phyloP scores from a whole-genome alignment of 345 rosid species.

The Conringia planisiliqua region DNA sequence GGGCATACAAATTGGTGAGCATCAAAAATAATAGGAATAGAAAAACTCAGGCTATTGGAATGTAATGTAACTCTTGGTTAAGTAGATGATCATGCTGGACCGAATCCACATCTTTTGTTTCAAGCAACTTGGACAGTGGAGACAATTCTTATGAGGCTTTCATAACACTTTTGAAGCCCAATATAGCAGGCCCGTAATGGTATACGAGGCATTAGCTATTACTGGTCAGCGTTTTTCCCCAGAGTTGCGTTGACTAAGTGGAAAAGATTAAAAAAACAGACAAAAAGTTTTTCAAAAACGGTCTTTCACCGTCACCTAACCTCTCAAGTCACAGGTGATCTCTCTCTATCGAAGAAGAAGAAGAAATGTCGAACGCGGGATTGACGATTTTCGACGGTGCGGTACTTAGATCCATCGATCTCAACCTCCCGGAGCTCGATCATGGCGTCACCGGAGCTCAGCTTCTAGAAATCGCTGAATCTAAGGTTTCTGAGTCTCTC shows the following conservation, averaged over 20 bases:
- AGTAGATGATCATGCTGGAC: no score
- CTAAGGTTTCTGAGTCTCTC: conserved; percentile 50
- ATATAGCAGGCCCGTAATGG: neutral
- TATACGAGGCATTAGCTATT: no score
- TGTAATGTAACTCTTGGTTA: no score
- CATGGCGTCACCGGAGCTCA: conserved; percentile 49
- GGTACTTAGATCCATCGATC: conserved; percentile 50
- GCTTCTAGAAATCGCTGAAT: conserved; percentile 58
- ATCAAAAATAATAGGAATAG: neutral
- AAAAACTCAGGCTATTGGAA: neutral
- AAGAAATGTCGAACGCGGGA: conserved; percentile 66
- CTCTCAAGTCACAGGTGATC: conserved; percentile 2
- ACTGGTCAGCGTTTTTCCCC: conserved; percentile 7
- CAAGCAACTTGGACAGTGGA: no score
- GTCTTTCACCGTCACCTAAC: neutral
- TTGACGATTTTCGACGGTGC: conserved; percentile 63
- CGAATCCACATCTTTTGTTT: neutral
- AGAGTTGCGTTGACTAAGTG: neutral
- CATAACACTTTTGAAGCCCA: neutral
- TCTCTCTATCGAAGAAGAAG: neutral
- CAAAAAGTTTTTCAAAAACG: neutral
- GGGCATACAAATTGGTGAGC: neutral
- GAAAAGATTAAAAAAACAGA: no score
- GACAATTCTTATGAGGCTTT: no score
- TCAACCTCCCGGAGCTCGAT: conserved; percentile 38